Percentiles rank a stretch among this genome's conserved stretches.
Conservation (phyloP, 306 rosid genomes). For the Cucumis hystrix region DNA sequence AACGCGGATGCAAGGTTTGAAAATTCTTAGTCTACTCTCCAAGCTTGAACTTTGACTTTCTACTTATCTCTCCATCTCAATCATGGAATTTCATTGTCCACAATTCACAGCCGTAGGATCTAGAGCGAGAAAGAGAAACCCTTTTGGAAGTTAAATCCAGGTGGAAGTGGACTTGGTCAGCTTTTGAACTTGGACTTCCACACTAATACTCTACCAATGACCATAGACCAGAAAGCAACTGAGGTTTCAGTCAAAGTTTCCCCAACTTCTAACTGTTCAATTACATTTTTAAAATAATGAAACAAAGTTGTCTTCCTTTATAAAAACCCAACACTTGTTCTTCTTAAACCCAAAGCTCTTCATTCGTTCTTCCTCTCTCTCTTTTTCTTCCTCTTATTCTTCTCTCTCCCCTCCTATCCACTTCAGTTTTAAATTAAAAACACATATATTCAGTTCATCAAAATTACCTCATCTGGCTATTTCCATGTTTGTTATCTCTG, state of each 20-base stretch:
- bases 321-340: neutral
- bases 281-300: neutral
- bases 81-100: neutral
- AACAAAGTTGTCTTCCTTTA: neutral
- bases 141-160: neutral
- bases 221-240: conserved; percentile 5
- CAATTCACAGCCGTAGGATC: neutral
- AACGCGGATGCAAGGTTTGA: conserved; percentile 10
- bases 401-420: neutral
- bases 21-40: conserved; percentile 6
- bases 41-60: neutral
- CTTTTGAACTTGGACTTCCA: conserved; percentile 7
- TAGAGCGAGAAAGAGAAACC: neutral
- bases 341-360: neutral
- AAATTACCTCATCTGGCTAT: neutral
- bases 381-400: neutral
- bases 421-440: neutral
- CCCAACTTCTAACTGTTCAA: neutral
- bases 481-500: conserved; percentile 7
- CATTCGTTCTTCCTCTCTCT: neutral
- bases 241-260: conserved; percentile 3
- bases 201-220: conserved; percentile 2
- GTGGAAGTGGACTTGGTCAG: conserved; percentile 10
- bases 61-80: neutral
- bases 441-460: neutral